phyloP scores from a whole-genome alignment of 805 yeast species.

The Hanseniaspora clermontiae region DNA sequence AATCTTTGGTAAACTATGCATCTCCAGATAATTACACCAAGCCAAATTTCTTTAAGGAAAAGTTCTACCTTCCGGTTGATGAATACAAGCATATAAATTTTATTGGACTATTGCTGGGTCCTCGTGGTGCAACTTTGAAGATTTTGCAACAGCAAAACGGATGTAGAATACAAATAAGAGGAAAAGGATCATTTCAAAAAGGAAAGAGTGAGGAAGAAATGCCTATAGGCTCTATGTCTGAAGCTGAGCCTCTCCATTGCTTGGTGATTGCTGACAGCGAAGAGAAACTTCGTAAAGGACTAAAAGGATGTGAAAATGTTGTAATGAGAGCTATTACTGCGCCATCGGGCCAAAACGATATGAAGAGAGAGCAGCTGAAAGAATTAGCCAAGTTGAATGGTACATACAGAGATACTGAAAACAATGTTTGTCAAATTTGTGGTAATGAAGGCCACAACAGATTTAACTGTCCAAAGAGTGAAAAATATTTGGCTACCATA shows the following conservation, averaged over 20 bases:
- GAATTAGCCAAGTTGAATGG: constrained; percentile 92
- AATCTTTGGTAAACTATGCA: constrained; percentile 57
- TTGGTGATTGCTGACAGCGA: constrained; percentile 71
- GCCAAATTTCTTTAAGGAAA: constrained; percentile 64
- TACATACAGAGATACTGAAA: constrained; percentile 69
- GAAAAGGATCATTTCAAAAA: constrained; percentile 90
- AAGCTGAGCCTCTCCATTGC: constrained; percentile 81
- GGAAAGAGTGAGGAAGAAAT: constrained; percentile 51
- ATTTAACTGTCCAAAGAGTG: constrained; percentile 49
- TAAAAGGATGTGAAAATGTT: constrained; percentile 58
- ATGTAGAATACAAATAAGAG: constrained; percentile 81
- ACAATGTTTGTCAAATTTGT: constrained; percentile 50
- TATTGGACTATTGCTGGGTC: constrained; percentile 82
- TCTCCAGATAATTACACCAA: constrained; percentile 70
- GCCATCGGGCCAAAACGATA: constrained; percentile 87
- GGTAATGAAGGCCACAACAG: constrained; percentile 54
- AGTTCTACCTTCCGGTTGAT: constrained; percentile 69
- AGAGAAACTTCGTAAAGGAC: constrained; percentile 63
- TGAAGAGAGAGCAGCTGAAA: constrained; percentile 79
- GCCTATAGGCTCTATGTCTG: constrained; percentile 38
- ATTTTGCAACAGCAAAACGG: constrained; percentile 74
- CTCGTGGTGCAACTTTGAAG: constrained; percentile 83
- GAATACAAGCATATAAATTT: constrained; percentile 88
- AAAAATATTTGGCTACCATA: constrained; percentile 40
- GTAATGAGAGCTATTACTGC: constrained; percentile 73